These are phyloP conservation scores for Lasiodiplodia citricola DNA, from an alignment of 2,329 filamentous ascomycete species.

Conservation along the genomic window DNA sequence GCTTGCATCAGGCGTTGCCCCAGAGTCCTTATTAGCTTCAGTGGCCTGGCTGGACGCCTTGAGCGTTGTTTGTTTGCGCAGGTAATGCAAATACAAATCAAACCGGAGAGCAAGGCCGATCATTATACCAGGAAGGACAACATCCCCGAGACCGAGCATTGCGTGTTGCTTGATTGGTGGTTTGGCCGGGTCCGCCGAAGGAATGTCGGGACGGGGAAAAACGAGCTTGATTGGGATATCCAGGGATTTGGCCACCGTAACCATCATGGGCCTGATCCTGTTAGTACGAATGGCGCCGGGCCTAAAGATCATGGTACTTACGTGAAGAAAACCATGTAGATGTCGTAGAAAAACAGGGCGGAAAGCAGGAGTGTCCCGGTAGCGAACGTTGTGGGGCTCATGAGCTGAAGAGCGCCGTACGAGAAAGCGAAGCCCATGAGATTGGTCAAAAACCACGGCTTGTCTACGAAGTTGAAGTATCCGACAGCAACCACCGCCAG, in stretches of 20 bases:
- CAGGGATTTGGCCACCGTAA: slow-evolving; percentile 83
- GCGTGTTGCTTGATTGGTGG: slow-evolving; percentile 51
- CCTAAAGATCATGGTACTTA: slow-evolving; percentile 48
- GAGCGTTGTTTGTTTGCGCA: slow-evolving; percentile 61
- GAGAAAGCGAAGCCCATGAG: slow-evolving; percentile 85
- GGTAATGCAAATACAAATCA: slow-evolving; percentile 84
- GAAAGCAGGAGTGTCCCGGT: slow-evolving; percentile 79
- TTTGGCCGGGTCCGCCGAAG: slow-evolving; percentile 50
- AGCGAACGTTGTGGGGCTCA: slow-evolving; percentile 87
- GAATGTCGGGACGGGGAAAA: slow-evolving; percentile 69
- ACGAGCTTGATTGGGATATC: slow-evolving; percentile 94
- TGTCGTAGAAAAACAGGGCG: slow-evolving; percentile 91
- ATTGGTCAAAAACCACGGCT: slow-evolving; percentile 79
- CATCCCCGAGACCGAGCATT: slow-evolving; percentile 93
- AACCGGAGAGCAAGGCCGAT: slow-evolving; percentile 89
- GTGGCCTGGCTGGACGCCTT: background rate
- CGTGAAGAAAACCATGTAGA: slow-evolving; percentile 89
- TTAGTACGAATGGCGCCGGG: slow-evolving; percentile 16
- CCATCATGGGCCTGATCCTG: slow-evolving; percentile 69
- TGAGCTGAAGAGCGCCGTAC: slow-evolving; percentile 78
- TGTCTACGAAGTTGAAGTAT: slow-evolving; percentile 68
- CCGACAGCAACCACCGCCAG: slow-evolving; percentile 61
- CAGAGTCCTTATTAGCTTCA: slow-evolving; percentile 24
- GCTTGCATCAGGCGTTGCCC: slow-evolving; percentile 14
- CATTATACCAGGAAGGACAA: slow-evolving; percentile 90